A percentile compares a stretch with the other conserved stretches of the same genome.
Conservation (phyloP, 2,329 filamentous ascomycete species). For the Juglanconis oblonga region DNA sequence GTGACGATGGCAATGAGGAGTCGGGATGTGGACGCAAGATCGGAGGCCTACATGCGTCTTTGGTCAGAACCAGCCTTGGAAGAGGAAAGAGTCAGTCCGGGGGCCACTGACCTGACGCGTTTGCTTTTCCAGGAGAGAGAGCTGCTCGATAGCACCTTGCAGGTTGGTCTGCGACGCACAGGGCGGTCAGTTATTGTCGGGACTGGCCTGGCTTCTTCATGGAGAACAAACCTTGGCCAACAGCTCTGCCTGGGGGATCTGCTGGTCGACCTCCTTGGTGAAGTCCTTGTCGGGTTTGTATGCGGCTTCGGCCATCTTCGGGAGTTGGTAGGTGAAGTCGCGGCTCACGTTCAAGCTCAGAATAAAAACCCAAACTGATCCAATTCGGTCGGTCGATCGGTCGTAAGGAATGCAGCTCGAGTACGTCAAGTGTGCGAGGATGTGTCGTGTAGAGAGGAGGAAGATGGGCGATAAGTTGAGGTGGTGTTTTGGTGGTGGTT, state of each 20-base stretch:
- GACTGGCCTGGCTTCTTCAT: too few relatives aligned
- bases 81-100: not conserved
- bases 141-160: slow-evolving; percentile 88
- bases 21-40: slow-evolving; percentile 91
- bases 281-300: slow-evolving; percentile 98
- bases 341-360: not conserved
- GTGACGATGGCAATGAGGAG: slow-evolving; percentile 85
- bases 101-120: slow-evolving; percentile 73
- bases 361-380: not conserved
- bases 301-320: slow-evolving; percentile 74
- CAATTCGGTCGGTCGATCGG: not conserved
- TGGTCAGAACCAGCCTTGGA: not conserved
- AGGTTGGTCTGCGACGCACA: slow-evolving; percentile 64
- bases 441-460: not conserved
- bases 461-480: not conserved
- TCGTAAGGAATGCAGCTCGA: not conserved
- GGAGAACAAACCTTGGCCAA: slow-evolving; percentile 69
- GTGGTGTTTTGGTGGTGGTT: not conserved
- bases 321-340: not conserved
- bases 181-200: not conserved
- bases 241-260: slow-evolving; percentile 86
- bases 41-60: slow-evolving; percentile 67
- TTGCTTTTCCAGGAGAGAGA: slow-evolving; percentile 89
- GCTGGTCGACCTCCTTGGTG: slow-evolving; percentile 90
- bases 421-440: not conserved